Base-by-base conservation (phyloP, 495 filamentous ascomycete species). In the Penicillium cosmopolitanum region DNA sequence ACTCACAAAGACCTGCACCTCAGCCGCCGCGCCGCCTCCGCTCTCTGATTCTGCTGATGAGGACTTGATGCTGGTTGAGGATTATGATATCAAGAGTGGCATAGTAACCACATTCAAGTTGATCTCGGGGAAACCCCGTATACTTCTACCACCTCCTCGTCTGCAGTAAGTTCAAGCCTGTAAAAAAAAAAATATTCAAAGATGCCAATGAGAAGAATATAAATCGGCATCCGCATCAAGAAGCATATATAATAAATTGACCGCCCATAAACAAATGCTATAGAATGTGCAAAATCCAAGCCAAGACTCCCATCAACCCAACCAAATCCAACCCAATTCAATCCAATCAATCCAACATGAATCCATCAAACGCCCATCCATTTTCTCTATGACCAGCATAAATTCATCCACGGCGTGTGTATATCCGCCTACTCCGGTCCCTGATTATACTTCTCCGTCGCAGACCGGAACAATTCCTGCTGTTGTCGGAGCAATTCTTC, bases 401-500 rank as follows among this genome's bases (percentile, higher is more conserved):
- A 76, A 68, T 67, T 36, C 31, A 13, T 21, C 28, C 28, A 31
- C 4, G 28, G 28, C 28, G 28, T 5, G 4, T 28, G 25, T 31
- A 0, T 23, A 4, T 52, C 18, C n/a, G 33, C 42, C 21, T 50
- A 77, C 57, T 80, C 78, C 23, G 80, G 71, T 10, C 62, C 83
- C 43, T 75, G 73, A 57, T 90, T 85, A 73, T 89, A 91, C 67
- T 91, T 91, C 55, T 88, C 86, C 0, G 83, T 87, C 28, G 95
- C 96, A 28, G 85, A 88, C 34, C 88, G 85, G 72, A 98, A 98
- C 66, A 97, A 84, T 70, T 95, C 91, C 77, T 93, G 86, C 68
- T 98, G 95, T 61, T 96, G 85, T 12, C 87, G 84, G 44, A 96
- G 81, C 19, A 98, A 83, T 73, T 98, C 88, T 65, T 96, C 95